These are phyloP conservation scores for Lepidopterella palustris DNA, from an alignment of 495 filamentous ascomycete genomes.

Conservation along the genomic window DNA sequence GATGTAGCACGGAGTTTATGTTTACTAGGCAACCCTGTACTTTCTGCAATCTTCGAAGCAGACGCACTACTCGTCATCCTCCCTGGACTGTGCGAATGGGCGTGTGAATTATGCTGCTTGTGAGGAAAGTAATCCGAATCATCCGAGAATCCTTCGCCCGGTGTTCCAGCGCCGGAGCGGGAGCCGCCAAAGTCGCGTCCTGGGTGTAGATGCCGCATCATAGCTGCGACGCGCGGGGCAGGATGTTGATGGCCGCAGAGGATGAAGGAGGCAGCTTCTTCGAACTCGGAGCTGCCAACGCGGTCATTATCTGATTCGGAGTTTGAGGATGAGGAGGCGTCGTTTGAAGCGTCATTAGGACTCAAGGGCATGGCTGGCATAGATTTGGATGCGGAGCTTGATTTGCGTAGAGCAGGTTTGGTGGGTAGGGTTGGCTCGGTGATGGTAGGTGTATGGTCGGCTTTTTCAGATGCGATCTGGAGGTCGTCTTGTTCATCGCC, in stretches of 20 bases:
- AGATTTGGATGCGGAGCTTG: constrained; percentile 5
- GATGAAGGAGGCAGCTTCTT: constrained; percentile 7
- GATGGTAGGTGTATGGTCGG: constrained; percentile 15
- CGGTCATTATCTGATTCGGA: constrained; percentile 3
- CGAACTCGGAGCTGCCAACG: constrained; percentile 8
- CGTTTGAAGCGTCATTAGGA: constrained; percentile 23
- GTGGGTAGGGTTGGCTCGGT: constrained; percentile 11
- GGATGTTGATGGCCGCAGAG: constrained; percentile 10
- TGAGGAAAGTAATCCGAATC: constrained; percentile 32
- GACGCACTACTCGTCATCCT: constrained; percentile 5
- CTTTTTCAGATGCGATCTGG: constrained; percentile 20
- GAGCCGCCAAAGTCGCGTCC: constrained; percentile 22
- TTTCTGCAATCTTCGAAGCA: too few species aligned
- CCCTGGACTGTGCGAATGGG: constrained; percentile 2
- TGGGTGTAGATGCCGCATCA: constrained; percentile 13
- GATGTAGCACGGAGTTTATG: constrained; percentile 8
- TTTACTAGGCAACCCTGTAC: too few species aligned
- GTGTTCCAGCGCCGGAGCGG: constrained; percentile 22
- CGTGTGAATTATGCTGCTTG: constrained; percentile 4
- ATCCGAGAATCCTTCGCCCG: constrained; percentile 35
- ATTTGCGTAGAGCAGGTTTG: constrained; percentile 12
- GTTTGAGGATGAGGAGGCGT: constrained; percentile 9
- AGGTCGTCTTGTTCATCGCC: constrained; percentile 30
- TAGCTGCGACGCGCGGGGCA: constrained; percentile 14
- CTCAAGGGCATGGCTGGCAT: constrained; percentile 12